Evolutionary conservation across 2,329 filamentous ascomycete species (phyloP).

Genomic region (Daldinia sp.): DNA sequence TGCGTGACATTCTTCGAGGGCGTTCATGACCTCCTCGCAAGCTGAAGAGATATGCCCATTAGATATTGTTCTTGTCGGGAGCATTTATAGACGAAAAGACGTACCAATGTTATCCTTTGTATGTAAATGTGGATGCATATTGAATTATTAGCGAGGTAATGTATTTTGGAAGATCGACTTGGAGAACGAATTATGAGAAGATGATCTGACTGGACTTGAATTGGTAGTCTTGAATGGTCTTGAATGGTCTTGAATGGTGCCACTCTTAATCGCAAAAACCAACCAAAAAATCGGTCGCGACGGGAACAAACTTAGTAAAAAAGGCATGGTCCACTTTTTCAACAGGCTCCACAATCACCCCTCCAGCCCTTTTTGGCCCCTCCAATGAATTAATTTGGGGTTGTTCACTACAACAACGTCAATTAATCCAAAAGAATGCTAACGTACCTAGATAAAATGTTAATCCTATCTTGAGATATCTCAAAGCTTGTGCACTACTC

Average conservation of each 20-base stretch:
- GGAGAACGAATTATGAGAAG: slow-evolving; percentile 10
- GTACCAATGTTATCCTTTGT: slow-evolving; percentile 84
- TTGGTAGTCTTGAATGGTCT: too few species aligned
- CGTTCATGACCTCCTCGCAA: slow-evolving; percentile 92
- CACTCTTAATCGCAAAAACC: slow-evolving; percentile 19
- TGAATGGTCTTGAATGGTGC: slow-evolving; percentile 3
- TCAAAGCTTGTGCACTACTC: background rate
- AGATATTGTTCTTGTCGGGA: background rate
- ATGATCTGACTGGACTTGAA: slow-evolving; percentile 7
- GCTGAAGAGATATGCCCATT: slow-evolving; percentile 60
- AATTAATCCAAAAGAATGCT: slow-evolving; percentile 23
- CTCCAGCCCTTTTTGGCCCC: slow-evolving; percentile 25
- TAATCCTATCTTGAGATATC: slow-evolving; percentile 17
- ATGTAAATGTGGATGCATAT: slow-evolving; percentile 97
- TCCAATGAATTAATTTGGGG: slow-evolving; percentile 36
- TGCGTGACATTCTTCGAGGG: slow-evolving; percentile 94
- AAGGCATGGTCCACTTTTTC: slow-evolving; percentile 43
- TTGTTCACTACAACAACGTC: slow-evolving; percentile 25
- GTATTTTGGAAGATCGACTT: background rate
- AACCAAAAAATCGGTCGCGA: slow-evolving; percentile 21
- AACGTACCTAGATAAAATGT: slow-evolving; percentile 14
- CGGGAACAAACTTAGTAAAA: slow-evolving; percentile 7
- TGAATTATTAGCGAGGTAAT: slow-evolving; percentile 39
- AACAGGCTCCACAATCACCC: slow-evolving; percentile 32
- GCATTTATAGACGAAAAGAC: background rate